Conservation (phyloP, 306 rosid species). For the Begonia masoniana region DNA sequence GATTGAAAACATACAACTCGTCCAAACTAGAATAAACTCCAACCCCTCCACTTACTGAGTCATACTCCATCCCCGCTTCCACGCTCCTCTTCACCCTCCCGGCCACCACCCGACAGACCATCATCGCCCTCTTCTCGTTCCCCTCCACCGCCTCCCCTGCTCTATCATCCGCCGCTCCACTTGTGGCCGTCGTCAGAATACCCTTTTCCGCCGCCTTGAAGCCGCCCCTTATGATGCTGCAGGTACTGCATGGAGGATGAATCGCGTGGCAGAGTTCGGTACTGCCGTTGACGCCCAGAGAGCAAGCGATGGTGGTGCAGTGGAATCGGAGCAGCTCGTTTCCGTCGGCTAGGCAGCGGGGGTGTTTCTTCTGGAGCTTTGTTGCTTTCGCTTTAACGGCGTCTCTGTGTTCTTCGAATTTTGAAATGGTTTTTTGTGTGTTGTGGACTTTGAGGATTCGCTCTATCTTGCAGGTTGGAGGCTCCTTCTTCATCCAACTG, state of each 20-base stretch:
- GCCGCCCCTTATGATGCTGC: constrained; percentile 64
- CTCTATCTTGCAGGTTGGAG: constrained; percentile 83
- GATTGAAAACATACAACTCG: constrained; percentile 67
- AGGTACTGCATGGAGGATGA: constrained; percentile 43
- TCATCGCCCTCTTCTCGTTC: constrained; percentile 59
- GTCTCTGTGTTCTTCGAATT: constrained; percentile 83
- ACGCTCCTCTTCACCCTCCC: constrained; percentile 86
- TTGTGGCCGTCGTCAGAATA: constrained; percentile 77
- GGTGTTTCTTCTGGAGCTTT: constrained; percentile 56
- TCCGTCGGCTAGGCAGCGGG: constrained; percentile 96
- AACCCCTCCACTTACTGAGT: constrained; percentile 56
- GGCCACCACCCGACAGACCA: constrained; percentile 94
- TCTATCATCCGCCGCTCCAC: constrained; percentile 81
- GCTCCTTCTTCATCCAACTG: constrained; percentile 83
- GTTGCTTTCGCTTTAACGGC: constrained; percentile 70
- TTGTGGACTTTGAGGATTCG: constrained; percentile 83
- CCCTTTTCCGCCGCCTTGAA: constrained; percentile 33
- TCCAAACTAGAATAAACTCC: constrained; percentile 87
- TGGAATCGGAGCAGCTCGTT: constrained; percentile 88
- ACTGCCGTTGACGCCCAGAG: constrained; percentile 75
- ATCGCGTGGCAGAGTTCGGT: constrained; percentile 69
- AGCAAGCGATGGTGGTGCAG: constrained; percentile 63
- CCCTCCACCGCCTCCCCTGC: constrained; percentile 20
- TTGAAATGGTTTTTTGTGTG: constrained; percentile 61
- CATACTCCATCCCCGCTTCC: constrained; percentile 53